phyloP scores from a whole-genome alignment of 2,329 filamentous ascomycete species.

The Cladosporium velox region DNA sequence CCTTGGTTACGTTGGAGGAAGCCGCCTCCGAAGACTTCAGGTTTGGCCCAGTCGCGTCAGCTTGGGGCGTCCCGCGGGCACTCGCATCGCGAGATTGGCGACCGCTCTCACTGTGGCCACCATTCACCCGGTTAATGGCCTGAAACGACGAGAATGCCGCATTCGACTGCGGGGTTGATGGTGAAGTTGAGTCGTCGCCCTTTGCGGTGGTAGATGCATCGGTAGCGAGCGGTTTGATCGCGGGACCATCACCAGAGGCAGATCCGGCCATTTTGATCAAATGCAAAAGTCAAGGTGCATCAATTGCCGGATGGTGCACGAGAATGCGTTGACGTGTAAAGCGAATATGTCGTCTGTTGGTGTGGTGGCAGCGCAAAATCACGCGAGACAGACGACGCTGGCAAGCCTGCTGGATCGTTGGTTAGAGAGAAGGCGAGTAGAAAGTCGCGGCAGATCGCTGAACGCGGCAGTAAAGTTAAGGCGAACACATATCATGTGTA shows the following conservation, averaged over 20 bases:
- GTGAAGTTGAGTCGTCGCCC: conserved; percentile 4
- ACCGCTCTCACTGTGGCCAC: conserved; percentile 25
- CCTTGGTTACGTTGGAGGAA: conserved; percentile 22
- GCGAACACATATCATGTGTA: conserved; percentile 3
- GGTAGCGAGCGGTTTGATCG: conserved; percentile 6
- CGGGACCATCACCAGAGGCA: conserved; percentile 18
- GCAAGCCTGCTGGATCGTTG: conserved; percentile 1
- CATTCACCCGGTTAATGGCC: conserved; percentile 30
- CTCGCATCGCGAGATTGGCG: conserved; percentile 20
- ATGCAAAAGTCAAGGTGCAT: conserved; percentile 4
- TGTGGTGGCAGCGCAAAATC: conserved; percentile 10
- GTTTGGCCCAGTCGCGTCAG: conserved; percentile 2
- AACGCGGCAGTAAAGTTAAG: conserved; percentile 17
- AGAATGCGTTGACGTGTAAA: conserved; percentile 3
- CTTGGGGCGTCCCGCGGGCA: conserved; percentile 15
- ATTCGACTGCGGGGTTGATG: conserved; percentile 14
- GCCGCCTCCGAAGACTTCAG: conserved; percentile 9
- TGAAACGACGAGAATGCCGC: conserved; percentile 27
- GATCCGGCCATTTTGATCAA: conserved; percentile 22
- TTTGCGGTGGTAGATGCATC: background rate
- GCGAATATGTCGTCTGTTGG: background rate
- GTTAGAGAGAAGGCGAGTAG: conserved; percentile 16
- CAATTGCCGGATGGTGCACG: background rate
- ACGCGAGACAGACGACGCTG: conserved; percentile 11
- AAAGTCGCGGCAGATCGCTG: conserved; percentile 18